Evolutionary conservation across 2,329 filamentous ascomycete genomes (phyloP).

Genomic region (Neophaeococcomyces mojaviensis): DNA sequence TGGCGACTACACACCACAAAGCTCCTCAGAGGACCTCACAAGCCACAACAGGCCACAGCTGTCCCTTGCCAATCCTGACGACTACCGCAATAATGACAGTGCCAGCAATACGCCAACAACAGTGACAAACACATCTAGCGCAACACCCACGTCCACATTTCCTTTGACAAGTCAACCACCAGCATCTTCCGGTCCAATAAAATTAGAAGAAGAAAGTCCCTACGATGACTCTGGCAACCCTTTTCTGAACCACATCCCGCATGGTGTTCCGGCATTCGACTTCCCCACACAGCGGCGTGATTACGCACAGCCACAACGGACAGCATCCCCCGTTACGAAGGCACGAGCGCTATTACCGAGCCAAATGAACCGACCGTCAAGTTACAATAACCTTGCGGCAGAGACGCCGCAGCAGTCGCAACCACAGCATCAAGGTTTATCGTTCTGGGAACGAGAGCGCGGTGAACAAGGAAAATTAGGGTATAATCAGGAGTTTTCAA

Average conservation of each 20-base stretch:
- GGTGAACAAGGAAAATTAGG: conserved; percentile 6
- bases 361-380: conserved; percentile 25
- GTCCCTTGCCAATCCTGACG: conserved; percentile 21
- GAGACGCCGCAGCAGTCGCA: neutral
- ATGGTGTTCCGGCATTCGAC: conserved; percentile 19
- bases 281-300: conserved; percentile 12
- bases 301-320: neutral
- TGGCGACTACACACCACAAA: conserved; percentile 12
- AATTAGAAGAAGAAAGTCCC: conserved; percentile 12
- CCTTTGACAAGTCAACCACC: neutral
- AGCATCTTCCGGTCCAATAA: conserved; percentile 6
- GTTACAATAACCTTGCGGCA: conserved; percentile 7
- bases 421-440: neutral
- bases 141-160: conserved; percentile 19
- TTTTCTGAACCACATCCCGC: conserved; percentile 20
- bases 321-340: conserved; percentile 12
- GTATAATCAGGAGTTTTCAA: conserved; percentile 1
- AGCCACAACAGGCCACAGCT: conserved; percentile 15
- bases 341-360: conserved; percentile 28
- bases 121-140: conserved; percentile 11
- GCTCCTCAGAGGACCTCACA: conserved; percentile 12
- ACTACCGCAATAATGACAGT: conserved; percentile 15
- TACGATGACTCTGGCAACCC: conserved; percentile 22
- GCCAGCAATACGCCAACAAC: conserved; percentile 22
- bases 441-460: neutral